Evolutionary conservation across 306 rosid genomes (phyloP), one percentile per base, ranked within the genome.

Genomic region (Pachyrhizus erosus): DNA sequence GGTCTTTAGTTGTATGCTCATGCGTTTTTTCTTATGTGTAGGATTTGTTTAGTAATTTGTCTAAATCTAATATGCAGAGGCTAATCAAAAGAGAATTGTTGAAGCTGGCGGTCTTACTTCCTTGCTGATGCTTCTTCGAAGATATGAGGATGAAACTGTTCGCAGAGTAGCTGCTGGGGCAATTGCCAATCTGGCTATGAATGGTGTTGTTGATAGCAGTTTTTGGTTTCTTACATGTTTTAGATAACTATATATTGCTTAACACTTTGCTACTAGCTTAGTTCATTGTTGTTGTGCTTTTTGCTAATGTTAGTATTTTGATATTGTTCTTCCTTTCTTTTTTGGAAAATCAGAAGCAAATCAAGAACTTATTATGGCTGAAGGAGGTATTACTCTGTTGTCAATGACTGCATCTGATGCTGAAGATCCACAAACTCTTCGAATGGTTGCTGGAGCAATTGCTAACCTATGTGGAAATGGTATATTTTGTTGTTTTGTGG

Each of bases 81-180:
- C 92, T 70, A 96, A 96, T 72, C 99, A 93, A 81, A 92, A 96
- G 75, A 92, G 89, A 86, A 96, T 96, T 79, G 99, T 93, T 69
- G 98, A 96, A 83, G 84, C 99, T 73, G 99, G 99, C 40, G 99
- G 97, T 80, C 99, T 96, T 76, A 82, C 96, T 78, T 96, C 98
- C 70, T 90, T 96, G 88, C 83, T 96, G 84, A 90, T 89, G 98
- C 99, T 96, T 87, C 98, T 96, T 84, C 89, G 99, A 88, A 92
- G 93, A 88, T 96, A 88, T 27, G 98, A 93, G 84, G 97, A 96
- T 87, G 98, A 96, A 87, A 96, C 98, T 57, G 91, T 96, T 49
- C 94, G 93, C 74, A 90, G 98, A 89, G 99, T 93, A 70, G 99
- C 99, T 62, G 98, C 98, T 52, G 97, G 97, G 87, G 99, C 99